Evolutionary conservation across 352 stramenopile species (phyloP), one percentile per base, ranked within the genome.

Genomic region (Plasmopara halstedii): DNA sequence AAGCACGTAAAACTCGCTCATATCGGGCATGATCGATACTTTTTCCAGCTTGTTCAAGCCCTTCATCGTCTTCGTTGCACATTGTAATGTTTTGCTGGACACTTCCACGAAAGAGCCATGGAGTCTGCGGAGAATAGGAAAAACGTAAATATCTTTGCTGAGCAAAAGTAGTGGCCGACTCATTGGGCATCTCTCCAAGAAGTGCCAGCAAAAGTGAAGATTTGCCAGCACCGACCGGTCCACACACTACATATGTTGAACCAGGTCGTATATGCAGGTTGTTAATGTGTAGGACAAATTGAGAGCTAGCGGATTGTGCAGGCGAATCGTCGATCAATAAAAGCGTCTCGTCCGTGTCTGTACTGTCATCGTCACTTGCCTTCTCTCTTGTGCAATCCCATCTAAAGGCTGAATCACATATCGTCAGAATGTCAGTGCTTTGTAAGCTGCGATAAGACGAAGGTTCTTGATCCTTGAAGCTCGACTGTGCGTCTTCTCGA

Each of bases 181-280:
- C 19, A 44, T n/a, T n/a, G 19, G 85, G 77, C 79, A 99, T 98
- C 61, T 99, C 96, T 7, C 95, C 95, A 1, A 99, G 59, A 35
- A 99, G 62, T 3, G 91, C 88, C 4, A 92, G 78, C 13, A 99
- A 62, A 1, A 99, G 76, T 0, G 89, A 98, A 19, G 83, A 97
- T 58, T 99, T 99, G 2, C 96, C 96, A 14, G 72, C 79, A 1
- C 96, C 97, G 2, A 99, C 93, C 2, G 72, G 63, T 1, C 97
- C 96, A 37, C 71, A 85, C 0, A 96, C 64, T 6, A 90, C 56
- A 45, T 83, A 86, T 1, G 64, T 72, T 2, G 53, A 56, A 27
- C 64, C 54, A 5, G 53, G 43, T 35, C 64, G 48, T 4, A 89
- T 42, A 5, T 53, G 15, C 2, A 92, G 50, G 5, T 67, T 49